These are phyloP conservation scores for Fusarium penzigii DNA, from an alignment of 2,329 filamentous ascomycete genomes.

Conservation along the genomic window DNA sequence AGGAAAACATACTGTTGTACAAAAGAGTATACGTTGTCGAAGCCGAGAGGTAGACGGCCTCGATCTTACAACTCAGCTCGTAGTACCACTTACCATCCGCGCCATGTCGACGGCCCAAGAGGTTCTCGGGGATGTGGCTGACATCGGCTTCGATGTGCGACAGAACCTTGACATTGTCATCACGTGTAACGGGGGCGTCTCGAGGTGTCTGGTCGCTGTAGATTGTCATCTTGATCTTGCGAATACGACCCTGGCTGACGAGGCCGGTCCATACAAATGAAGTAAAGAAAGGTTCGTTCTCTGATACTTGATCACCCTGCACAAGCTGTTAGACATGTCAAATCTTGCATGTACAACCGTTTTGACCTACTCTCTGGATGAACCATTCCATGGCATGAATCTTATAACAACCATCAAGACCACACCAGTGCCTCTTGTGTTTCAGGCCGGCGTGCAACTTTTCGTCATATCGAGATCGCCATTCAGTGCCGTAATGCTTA, in stretches of 20 bases:
- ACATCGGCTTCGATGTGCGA: slow-evolving; percentile 43
- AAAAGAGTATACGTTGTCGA: slow-evolving; percentile 46
- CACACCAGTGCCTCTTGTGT: slow-evolving; percentile 38
- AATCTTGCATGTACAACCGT: not conserved
- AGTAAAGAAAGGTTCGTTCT: slow-evolving; percentile 40
- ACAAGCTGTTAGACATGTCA: not conserved
- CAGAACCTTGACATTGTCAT: slow-evolving; percentile 39
- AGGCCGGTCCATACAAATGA: slow-evolving; percentile 34
- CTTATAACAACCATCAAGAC: slow-evolving; percentile 38
- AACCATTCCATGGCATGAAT: slow-evolving; percentile 47
- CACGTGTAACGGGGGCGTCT: slow-evolving; percentile 37
- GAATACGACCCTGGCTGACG: slow-evolving; percentile 35
- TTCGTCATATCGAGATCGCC: slow-evolving; percentile 34
- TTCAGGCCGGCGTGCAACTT: slow-evolving; percentile 32
- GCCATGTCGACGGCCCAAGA: slow-evolving; percentile 35
- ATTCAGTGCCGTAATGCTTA: slow-evolving; percentile 46
- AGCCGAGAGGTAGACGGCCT: slow-evolving; percentile 43
- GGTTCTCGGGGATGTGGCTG: slow-evolving; percentile 40
- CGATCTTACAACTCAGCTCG: slow-evolving; percentile 40
- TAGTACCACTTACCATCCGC: slow-evolving; percentile 43
- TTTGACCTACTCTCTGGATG: slow-evolving; percentile 36
- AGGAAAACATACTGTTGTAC: slow-evolving; percentile 38
- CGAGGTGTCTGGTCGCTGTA: slow-evolving; percentile 35
- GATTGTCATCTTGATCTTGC: slow-evolving; percentile 38
- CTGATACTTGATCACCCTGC: slow-evolving; percentile 41